Evolutionary conservation across 257 asterid species (phyloP), one percentile per base, ranked within the genome.

Genomic region (Jacaranda copaia): DNA sequence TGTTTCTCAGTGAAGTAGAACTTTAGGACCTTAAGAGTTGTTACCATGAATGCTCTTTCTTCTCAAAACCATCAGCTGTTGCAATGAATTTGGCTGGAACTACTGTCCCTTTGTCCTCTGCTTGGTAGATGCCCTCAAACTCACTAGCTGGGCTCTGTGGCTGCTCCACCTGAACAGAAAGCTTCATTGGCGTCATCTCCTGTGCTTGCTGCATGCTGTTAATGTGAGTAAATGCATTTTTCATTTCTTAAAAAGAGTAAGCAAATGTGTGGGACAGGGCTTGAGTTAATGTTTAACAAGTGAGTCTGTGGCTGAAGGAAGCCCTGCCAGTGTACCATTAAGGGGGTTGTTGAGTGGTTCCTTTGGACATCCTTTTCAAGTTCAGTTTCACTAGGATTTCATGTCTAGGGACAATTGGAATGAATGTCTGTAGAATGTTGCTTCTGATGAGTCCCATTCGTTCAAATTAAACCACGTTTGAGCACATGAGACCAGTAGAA

Each of bases 31-130:
- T 25, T 55, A 1, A 69, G 56, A 70, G 72, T 59, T 14, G 38
- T 85, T 91, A 91, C 98, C 98, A 93, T 84, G 97, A 89, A 0
- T 85, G 87, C 72, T 86, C 93, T 74, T 73, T 93, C 89, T 86
- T 93, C 83, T 89, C 89, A 57, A 88, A 88, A 56, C 93, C 83
- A 56, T 85, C 90, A 6, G 77, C 84, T 11, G 83, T 79, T 42
- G 86, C 66, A 35, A 78, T 46, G 53, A 73, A 70, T 4, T 70
- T 68, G 0, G 77, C 69, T 12, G 96, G 92, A 59, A 85, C 85
- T 63, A 86, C 83, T 38, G 81, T 73, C 18, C 81, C 65, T 51
- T 74, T 85, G 62, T 68, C 77, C 13, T 79, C 86, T 51, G 49
- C 65, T 70, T 70, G 74, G 51, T 16, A 53, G 16, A 61, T 66